Percentiles rank a stretch among this genome's conserved stretches.
Evolutionary conservation across 129 eudicot species (phyloP).

Genomic region (Erigeron canadensis): DNA sequence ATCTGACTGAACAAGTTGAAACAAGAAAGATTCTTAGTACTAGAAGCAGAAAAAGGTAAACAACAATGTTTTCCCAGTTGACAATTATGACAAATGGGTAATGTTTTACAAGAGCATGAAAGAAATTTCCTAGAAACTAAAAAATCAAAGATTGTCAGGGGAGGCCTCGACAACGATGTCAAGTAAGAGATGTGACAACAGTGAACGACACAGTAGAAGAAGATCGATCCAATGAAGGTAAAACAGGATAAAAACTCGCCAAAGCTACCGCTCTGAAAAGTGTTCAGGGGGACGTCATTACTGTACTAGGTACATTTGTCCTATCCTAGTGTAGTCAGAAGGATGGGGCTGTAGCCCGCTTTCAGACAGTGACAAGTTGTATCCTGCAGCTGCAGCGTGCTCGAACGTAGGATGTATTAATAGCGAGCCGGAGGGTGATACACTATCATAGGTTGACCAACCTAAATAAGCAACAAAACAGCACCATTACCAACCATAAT

Average conservation of each 20-base stretch:
- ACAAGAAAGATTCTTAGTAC: not conserved
- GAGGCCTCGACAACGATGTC: not conserved
- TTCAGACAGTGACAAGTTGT: too few relatives aligned
- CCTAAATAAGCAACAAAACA: too few relatives aligned
- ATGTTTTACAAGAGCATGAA: not conserved
- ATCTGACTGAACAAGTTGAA: not conserved
- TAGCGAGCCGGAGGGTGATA: too few relatives aligned
- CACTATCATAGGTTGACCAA: too few relatives aligned
- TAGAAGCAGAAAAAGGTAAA: not conserved
- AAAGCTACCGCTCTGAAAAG: not conserved
- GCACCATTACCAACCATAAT: too few relatives aligned
- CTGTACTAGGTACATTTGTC: too few relatives aligned
- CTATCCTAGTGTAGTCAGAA: too few relatives aligned
- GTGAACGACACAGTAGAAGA: not conserved
- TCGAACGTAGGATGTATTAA: too few relatives aligned
- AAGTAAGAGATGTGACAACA: not conserved
- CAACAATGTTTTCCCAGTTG: not conserved
- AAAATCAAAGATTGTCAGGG: not conserved
- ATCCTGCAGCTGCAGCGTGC: too few relatives aligned
- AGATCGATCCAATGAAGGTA: not conserved
- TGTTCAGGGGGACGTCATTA: too few relatives aligned
- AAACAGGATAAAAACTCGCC: not conserved
- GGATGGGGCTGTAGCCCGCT: too few relatives aligned
- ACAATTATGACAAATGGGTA: not conserved
- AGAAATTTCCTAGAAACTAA: not conserved